Evolutionary conservation across 768 basidiomycete species (phyloP).

Genomic region (Saitozyma sp.): DNA sequence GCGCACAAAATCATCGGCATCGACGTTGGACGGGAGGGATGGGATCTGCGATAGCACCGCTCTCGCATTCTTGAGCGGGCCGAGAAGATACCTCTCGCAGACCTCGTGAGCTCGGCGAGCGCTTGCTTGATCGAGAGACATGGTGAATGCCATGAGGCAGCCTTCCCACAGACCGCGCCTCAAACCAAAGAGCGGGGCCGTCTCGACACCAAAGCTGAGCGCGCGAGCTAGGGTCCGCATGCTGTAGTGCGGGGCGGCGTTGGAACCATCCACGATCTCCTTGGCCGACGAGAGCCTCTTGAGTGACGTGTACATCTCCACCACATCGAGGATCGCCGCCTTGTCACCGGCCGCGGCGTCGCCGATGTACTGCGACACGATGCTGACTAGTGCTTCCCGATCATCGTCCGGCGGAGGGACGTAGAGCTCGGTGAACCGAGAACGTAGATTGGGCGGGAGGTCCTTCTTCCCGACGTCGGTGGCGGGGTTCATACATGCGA

Average conservation of each 20-base stretch:
- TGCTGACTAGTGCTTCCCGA: conserved; percentile 79
- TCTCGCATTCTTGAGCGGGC: conserved; percentile 73
- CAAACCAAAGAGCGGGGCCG: conserved; percentile 71
- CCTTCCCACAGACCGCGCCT: conserved; percentile 93
- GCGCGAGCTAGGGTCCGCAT: conserved; percentile 94
- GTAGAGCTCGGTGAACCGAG: conserved; percentile 91
- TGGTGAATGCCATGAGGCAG: conserved; percentile 95
- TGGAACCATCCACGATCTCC: conserved; percentile 87
- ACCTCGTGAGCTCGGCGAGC: conserved; percentile 65
- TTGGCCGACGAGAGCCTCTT: conserved; percentile 72
- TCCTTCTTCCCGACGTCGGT: conserved; percentile 99
- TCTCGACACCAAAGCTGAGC: conserved; percentile 83
- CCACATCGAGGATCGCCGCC: conserved; percentile 81
- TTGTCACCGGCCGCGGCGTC: conserved; percentile 79
- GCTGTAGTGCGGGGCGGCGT: conserved; percentile 90
- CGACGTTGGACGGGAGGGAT: conserved; percentile 56
- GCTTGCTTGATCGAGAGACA: conserved; percentile 79
- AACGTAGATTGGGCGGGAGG: conserved; percentile 82
- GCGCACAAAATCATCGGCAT: conserved; percentile 66
- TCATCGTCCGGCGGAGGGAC: conserved; percentile 93
- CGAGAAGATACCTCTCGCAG: conserved; percentile 74
- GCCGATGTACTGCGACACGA: conserved; percentile 87
- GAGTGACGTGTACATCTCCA: conserved; percentile 81
- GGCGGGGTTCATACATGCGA: conserved; percentile 99
- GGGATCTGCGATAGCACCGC: conserved; percentile 75